Percentiles rank a stretch among this genome's conserved stretches.
Conservation (phyloP, 306 rosid species). For the Fragaria nilgerrensis region DNA sequence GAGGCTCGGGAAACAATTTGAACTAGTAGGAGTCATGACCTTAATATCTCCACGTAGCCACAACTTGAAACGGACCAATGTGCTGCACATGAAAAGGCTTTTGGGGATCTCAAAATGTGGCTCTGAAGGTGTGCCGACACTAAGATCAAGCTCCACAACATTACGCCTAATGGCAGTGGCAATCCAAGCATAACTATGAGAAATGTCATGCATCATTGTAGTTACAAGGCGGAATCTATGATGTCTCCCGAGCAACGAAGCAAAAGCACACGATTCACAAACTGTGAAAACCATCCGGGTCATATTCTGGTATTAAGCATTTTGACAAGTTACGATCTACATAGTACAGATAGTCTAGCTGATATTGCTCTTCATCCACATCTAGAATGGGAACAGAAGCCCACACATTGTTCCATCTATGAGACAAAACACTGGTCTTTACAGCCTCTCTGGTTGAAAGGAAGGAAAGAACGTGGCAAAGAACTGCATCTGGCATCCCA, state of each 20-base stretch:
- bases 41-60: not conserved
- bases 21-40: not conserved
- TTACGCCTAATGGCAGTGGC: not conserved
- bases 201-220: no score
- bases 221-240: not conserved
- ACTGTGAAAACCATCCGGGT: not conserved
- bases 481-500: not conserved
- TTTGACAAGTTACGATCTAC: no score
- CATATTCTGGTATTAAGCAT: no score
- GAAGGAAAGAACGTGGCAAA: slow-evolving; percentile 7
- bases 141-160: slow-evolving; percentile 6
- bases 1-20: not conserved
- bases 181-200: not conserved
- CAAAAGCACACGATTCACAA: not conserved
- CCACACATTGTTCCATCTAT: slow-evolving; percentile 6
- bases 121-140: not conserved
- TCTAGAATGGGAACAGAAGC: not conserved
- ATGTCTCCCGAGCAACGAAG: not conserved
- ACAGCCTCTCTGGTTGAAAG: not conserved
- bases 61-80: not conserved
- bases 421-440: slow-evolving; percentile 5
- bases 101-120: not conserved
- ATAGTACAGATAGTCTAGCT: not conserved
- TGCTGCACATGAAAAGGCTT: slow-evolving; percentile 1
- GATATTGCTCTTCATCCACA: not conserved